Conservation (phyloP, 441 rosid species). For the Isatis lusitanica region DNA sequence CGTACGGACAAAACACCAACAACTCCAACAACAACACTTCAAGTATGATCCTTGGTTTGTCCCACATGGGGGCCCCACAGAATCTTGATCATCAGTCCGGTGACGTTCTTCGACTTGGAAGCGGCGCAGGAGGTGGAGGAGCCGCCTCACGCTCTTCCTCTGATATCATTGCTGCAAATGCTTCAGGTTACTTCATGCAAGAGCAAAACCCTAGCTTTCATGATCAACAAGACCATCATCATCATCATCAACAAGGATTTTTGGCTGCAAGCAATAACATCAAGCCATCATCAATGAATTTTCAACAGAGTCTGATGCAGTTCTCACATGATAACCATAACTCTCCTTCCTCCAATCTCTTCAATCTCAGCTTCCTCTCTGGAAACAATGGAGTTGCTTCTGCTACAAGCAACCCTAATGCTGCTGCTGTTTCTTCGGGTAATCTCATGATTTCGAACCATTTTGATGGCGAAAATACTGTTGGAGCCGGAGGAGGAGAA, state of each 20-base stretch:
- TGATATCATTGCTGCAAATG: conserved; percentile 37
- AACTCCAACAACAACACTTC: conserved; percentile 37
- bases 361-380: conserved; percentile 52
- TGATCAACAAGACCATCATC: conserved; percentile 47
- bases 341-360: conserved; percentile 38
- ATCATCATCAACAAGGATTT: conserved; percentile 35
- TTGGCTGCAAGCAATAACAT: conserved; percentile 33
- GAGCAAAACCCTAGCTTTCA: conserved; percentile 49
- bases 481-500: conserved; percentile 39
- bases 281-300: conserved; percentile 30
- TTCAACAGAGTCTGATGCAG: conserved; percentile 51
- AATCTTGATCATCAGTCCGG: conserved; percentile 37
- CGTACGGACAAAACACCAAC: conserved; percentile 42
- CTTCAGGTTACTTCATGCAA: conserved; percentile 48
- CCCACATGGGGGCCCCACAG: conserved; percentile 51
- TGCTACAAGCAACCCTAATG: conserved; percentile 37
- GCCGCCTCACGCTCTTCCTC: conserved; percentile 37
- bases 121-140: conserved; percentile 30
- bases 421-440: conserved; percentile 37
- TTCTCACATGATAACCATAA: conserved; percentile 41
- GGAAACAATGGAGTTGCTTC: conserved; percentile 39
- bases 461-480: conserved; percentile 39
- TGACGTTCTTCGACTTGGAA: conserved; percentile 46
- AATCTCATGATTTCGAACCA: conserved; percentile 46
- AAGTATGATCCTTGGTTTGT: conserved; percentile 47